These are phyloP conservation scores for Endotrypanum monterogeii DNA, from an alignment of 208 protist species.

Conservation along the genomic window DNA sequence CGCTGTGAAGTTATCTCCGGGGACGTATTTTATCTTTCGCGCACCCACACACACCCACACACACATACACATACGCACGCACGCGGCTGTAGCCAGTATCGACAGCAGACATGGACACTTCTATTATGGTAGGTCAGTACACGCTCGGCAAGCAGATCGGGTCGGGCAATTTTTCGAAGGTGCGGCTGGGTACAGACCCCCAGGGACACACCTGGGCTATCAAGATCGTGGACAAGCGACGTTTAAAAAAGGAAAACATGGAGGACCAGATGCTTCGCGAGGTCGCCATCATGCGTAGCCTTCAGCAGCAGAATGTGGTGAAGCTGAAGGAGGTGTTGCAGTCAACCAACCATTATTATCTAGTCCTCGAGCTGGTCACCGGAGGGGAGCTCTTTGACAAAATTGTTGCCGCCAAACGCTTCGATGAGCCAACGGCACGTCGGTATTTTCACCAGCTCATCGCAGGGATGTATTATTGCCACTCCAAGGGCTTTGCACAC, in stretches of 20 bases:
- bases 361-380: conserved; percentile 90
- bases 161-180: conserved; percentile 91
- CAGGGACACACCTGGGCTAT: conserved; percentile 80
- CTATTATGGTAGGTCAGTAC: conserved; percentile 73
- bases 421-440: conserved; percentile 85
- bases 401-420: conserved; percentile 83
- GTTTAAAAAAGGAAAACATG: conserved; percentile 85
- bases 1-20: background rate
- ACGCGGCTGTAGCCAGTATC: background rate
- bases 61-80: conserved; percentile 8
- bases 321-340: conserved; percentile 88
- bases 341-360: conserved; percentile 87
- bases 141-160: conserved; percentile 87
- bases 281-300: conserved; percentile 85
- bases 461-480: conserved; percentile 93
- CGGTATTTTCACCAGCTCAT: conserved; percentile 97
- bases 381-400: conserved; percentile 95
- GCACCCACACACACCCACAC: no score
- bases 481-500: conserved; percentile 87
- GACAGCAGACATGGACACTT: conserved; percentile 15
- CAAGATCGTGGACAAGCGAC: conserved; percentile 91
- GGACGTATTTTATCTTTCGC: no score
- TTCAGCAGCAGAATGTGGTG: conserved; percentile 87
- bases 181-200: conserved; percentile 69
- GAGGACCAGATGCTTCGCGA: conserved; percentile 91